Evolutionary conservation across 768 basidiomycete genomes (phyloP), one percentile per base, ranked within the genome.

Genomic region (Boletellus ananiceps): DNA sequence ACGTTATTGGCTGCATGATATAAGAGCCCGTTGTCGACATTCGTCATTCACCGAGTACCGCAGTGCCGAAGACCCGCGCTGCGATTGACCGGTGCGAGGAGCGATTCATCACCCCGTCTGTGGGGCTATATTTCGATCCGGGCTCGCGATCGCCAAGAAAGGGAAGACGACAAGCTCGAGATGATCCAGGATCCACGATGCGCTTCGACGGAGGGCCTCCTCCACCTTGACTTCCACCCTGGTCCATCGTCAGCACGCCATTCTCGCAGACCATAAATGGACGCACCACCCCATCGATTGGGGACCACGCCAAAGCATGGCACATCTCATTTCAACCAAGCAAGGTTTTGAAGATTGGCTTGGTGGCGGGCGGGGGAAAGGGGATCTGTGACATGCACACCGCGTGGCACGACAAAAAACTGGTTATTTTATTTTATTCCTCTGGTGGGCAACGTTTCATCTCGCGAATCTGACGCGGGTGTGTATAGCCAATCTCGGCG

Each of bases 391-490:
- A 60, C 56, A 52, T 52, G 46, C 52, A 19, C n/a, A 46, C 33
- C 51, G 56, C 53, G 51, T 56, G 59, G 4, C 44, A 16, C 3
- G 8, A 15, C 8, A 40, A 27, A 40, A 8, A 38, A 21, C 40
- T 34, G 19, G 21, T 40, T 39, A 44, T 40, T 37, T 21, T 35
- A 41, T 40, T 15, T 27, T 5, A 11, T 34, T 42, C n/a, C 16
- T 13, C 36, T 35, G 16, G 48, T 33, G 49, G n/a, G 37, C 51
- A 33, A 57, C 52, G 50, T 50, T 63, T 58, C 40, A 58, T 51
- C 47, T 51, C 60, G 58, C 48, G 50, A 52, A 62, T 60, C 55
- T 29, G 50, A 61, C 54, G 62, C 52, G 46, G 57, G 55, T 60
- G 57, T 42, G 38, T 32, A 19, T 46, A 54, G 46, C 50, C 57